A percentile compares a stretch with the other conserved stretches of the same genome.
These are phyloP conservation scores for Chlorella sorokiniana DNA, from an alignment of 139 green algal species.

Conservation along the genomic window DNA sequence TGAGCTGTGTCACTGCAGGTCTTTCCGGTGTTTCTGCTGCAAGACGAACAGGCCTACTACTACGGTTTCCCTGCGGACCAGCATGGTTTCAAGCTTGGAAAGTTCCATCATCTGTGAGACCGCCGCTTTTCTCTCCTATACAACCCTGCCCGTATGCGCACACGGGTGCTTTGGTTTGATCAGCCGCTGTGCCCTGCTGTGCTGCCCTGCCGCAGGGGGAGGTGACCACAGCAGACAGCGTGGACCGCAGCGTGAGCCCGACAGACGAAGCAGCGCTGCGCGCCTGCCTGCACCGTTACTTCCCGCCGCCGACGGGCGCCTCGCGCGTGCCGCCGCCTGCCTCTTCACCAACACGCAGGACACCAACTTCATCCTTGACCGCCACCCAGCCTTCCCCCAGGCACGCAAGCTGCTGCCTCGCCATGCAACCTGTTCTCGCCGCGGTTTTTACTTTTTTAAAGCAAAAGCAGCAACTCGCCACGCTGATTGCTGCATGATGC, in stretches of 20 bases:
- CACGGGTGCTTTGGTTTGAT: neutral
- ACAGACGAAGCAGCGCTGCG: conserved; percentile 54
- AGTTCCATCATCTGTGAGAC: conserved; percentile 26
- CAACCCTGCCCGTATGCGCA: neutral
- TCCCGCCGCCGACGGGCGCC: conserved; percentile 51
- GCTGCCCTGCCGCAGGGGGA: conserved; percentile 37
- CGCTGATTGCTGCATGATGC: neutral
- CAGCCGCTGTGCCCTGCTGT: neutral
- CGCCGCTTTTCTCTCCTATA: neutral
- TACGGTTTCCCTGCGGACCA: conserved; percentile 69
- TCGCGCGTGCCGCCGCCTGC: conserved; percentile 61
- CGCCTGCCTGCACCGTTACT: conserved; percentile 38
- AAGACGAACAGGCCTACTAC: conserved; percentile 45
- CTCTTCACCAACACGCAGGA: conserved; percentile 86
- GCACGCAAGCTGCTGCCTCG: too few species aligned
- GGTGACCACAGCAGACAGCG: conserved; percentile 42
- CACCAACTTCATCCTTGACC: conserved; percentile 80
- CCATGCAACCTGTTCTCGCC: too few species aligned
- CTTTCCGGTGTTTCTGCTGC: conserved; percentile 68
- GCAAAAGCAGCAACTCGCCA: too few species aligned
- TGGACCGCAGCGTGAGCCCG: conserved; percentile 39
- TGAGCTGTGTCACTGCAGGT: neutral
- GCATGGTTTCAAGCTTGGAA: conserved; percentile 54
- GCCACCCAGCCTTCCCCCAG: conserved; percentile 67
- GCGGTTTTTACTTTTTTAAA: too few species aligned